Percentiles rank a stretch among this genome's conserved stretches.
Evolutionary conservation across 73 alveolate species (phyloP).

Genomic region (Paramecium tetraurelia): DNA sequence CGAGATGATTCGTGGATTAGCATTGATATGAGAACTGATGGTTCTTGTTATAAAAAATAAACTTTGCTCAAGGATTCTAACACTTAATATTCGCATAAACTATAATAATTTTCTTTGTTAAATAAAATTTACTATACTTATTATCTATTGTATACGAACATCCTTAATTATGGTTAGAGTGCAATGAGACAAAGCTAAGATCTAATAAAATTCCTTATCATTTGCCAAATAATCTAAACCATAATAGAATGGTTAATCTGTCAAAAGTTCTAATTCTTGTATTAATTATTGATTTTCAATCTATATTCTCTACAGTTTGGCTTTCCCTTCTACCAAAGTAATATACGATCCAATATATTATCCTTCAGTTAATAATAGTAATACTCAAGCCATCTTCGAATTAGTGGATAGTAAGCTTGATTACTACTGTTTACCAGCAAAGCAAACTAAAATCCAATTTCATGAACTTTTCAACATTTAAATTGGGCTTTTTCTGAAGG

Average conservation of each 20-base stretch:
- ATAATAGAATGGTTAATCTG: slow-evolving; percentile 31
- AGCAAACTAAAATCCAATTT: slow-evolving; percentile 7
- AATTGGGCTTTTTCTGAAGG: neutral
- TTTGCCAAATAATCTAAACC: neutral
- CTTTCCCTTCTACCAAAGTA: slow-evolving; percentile 20
- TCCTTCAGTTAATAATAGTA: neutral
- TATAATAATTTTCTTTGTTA: slow-evolving; percentile 4
- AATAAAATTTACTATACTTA: neutral
- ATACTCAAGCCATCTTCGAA: slow-evolving; percentile 44
- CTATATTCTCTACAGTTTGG: neutral
- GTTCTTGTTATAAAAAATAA: slow-evolving; percentile 1
- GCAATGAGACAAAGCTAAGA: neutral
- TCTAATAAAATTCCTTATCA: slow-evolving; percentile 1
- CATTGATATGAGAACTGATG: neutral
- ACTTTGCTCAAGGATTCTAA: slow-evolving; percentile 4
- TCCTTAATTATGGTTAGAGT: neutral
- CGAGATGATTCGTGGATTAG: neutral
- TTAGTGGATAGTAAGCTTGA: slow-evolving; percentile 1
- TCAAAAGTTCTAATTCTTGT: neutral
- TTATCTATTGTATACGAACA: neutral
- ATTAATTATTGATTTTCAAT: neutral
- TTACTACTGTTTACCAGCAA: neutral
- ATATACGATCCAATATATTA: neutral
- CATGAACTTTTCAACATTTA: neutral
- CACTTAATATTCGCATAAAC: slow-evolving; percentile 27